A percentile compares a stretch with the other conserved stretches of the same genome.
These are phyloP conservation scores for Schizopora paradoxa DNA, from an alignment of 1,284 basidiomycete genomes.

Conservation along the genomic window DNA sequence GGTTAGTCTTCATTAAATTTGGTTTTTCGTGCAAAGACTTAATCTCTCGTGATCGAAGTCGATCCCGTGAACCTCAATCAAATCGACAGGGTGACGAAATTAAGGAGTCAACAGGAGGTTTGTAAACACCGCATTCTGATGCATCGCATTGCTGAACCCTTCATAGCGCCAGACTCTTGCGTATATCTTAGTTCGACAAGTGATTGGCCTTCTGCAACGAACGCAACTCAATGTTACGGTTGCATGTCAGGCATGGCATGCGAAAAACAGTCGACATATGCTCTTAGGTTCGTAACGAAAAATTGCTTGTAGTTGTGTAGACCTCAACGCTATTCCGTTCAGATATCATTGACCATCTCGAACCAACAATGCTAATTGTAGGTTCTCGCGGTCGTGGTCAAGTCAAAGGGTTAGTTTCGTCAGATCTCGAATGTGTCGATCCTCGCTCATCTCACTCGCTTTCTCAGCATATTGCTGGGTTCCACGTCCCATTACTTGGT, in stretches of 20 bases:
- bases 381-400: slow-evolving; percentile 89
- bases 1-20: slow-evolving; percentile 39
- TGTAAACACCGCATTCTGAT: slow-evolving; percentile 3
- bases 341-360: slow-evolving; percentile 88
- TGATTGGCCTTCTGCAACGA: slow-evolving; percentile 83
- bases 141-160: slow-evolving; percentile 5
- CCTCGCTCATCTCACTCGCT: background rate
- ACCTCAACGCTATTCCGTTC: slow-evolving; percentile 4
- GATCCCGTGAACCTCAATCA: slow-evolving; percentile 70
- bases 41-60: slow-evolving; percentile 53
- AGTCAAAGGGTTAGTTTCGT: slow-evolving; percentile 67
- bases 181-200: slow-evolving; percentile 84
- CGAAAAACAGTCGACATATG: slow-evolving; percentile 93
- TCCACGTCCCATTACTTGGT: slow-evolving; percentile 97
- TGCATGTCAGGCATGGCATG: slow-evolving; percentile 92
- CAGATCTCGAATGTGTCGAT: slow-evolving; percentile 1
- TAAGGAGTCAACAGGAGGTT: slow-evolving; percentile 87
- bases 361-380: slow-evolving; percentile 92
- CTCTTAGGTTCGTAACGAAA: slow-evolving; percentile 70
- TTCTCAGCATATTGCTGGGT: slow-evolving; percentile 82
- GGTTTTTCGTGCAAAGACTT: slow-evolving; percentile 5
- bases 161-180: slow-evolving; percentile 80
- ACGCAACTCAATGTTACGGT: slow-evolving; percentile 85
- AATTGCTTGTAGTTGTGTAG: background rate
- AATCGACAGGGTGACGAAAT: slow-evolving; percentile 68